Evolutionary conservation across 441 rosid genomes (phyloP).

Genomic region (Gossypium gossypioides): DNA sequence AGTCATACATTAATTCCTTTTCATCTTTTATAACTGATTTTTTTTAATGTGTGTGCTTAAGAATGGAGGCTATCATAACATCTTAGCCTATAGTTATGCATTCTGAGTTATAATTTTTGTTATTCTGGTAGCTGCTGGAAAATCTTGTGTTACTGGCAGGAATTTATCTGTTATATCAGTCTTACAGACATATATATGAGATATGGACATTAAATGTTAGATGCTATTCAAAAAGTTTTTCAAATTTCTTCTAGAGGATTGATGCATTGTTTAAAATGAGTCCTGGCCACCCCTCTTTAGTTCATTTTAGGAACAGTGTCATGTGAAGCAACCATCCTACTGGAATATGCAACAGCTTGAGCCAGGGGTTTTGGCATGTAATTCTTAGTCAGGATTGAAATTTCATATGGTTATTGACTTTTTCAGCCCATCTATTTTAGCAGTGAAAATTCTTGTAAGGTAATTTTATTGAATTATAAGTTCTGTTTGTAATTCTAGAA

Average conservation of each 20-base stretch:
- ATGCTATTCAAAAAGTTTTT: background rate
- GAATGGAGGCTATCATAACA: background rate
- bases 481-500: background rate
- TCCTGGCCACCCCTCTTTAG: background rate
- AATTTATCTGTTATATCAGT: background rate
- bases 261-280: background rate
- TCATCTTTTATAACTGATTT: background rate
- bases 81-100: background rate
- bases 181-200: background rate
- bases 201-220: background rate
- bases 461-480: background rate
- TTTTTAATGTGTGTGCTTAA: background rate
- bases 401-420: background rate
- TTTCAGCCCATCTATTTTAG: background rate
- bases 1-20: background rate
- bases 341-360: background rate
- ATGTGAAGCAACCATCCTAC: background rate
- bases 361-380: slow-evolving; percentile 1
- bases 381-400: background rate
- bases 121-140: background rate
- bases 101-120: background rate
- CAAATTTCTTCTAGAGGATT: background rate
- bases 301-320: background rate
- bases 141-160: background rate
- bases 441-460: background rate